phyloP scores from a whole-genome alignment of 306 rosid genomes.

The Spatholobus suberectus region DNA sequence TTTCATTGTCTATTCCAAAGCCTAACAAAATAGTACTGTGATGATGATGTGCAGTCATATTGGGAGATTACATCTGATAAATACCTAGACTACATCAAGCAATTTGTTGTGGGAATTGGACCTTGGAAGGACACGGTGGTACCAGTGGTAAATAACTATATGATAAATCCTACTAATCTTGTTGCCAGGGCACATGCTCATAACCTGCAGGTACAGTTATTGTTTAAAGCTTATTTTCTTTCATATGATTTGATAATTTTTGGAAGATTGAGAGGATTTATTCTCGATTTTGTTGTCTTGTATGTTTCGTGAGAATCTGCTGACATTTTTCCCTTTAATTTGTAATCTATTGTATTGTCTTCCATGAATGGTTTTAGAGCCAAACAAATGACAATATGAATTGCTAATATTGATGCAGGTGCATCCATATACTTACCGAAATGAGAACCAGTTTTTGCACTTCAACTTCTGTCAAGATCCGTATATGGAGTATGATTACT shows the following conservation, averaged over 20 bases:
- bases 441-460: conserved; percentile 68
- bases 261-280: neutral
- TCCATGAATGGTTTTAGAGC: neutral
- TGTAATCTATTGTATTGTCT: conserved; percentile 14
- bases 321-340: neutral
- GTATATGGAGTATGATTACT: conserved; percentile 69
- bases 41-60: conserved; percentile 72
- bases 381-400: conserved; percentile 25
- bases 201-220: conserved; percentile 73
- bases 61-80: conserved; percentile 89
- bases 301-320: neutral
- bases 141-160: conserved; percentile 62
- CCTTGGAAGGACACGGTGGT: conserved; percentile 94
- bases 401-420: conserved; percentile 60
- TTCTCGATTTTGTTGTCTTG: conserved; percentile 5
- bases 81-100: conserved; percentile 70
- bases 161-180: conserved; percentile 67
- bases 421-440: conserved; percentile 88
- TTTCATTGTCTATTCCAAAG: conserved; percentile 5
- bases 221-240: conserved; percentile 22
- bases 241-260: neutral
- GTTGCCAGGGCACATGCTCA: conserved; percentile 83
- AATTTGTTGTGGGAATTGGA: conserved; percentile 89
- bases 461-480: conserved; percentile 81
- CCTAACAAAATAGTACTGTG: conserved; percentile 22